phyloP scores from a whole-genome alignment of 2,329 filamentous ascomycete species.

The Paecilomyces formosus region DNA sequence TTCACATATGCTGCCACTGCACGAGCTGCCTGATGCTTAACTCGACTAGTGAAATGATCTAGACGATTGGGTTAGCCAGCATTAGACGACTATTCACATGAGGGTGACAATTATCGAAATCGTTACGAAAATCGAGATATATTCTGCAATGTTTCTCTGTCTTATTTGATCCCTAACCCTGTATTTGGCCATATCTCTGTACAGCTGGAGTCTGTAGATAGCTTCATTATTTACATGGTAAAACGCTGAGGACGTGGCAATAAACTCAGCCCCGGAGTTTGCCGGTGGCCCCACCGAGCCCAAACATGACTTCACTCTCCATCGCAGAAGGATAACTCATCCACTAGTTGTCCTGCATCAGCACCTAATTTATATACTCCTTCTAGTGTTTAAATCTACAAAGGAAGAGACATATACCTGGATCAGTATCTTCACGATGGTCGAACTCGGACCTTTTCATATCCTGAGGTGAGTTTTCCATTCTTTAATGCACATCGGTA shows the following conservation, averaged over 20 bases:
- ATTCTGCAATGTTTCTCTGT: no score
- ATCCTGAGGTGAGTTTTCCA: conserved; percentile 11
- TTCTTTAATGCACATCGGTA: conserved; percentile 3
- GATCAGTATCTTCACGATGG: conserved; percentile 2
- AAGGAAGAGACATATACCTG: neutral
- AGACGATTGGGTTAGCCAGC: no score
- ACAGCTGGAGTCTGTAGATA: no score
- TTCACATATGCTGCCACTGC: no score
- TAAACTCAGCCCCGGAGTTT: neutral
- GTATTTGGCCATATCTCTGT: no score
- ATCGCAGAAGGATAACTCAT: neutral
- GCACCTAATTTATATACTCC: neutral
- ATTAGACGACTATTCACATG: no score
- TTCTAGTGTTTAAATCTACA: neutral
- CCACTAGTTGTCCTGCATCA: neutral
- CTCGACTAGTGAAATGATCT: no score
- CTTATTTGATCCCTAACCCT: no score
- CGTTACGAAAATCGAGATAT: no score
- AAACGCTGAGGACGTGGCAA: neutral
- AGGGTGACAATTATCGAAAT: no score
- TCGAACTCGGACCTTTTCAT: conserved; percentile 10
- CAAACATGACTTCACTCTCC: conserved; percentile 6
- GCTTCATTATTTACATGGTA: no score
- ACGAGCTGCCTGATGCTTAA: no score
- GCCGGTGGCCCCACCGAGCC: neutral